Percentiles rank a stretch among this genome's conserved stretches.
Evolutionary conservation across 352 stramenopile genomes (phyloP).

Genomic region (Phytophthora sp.): DNA sequence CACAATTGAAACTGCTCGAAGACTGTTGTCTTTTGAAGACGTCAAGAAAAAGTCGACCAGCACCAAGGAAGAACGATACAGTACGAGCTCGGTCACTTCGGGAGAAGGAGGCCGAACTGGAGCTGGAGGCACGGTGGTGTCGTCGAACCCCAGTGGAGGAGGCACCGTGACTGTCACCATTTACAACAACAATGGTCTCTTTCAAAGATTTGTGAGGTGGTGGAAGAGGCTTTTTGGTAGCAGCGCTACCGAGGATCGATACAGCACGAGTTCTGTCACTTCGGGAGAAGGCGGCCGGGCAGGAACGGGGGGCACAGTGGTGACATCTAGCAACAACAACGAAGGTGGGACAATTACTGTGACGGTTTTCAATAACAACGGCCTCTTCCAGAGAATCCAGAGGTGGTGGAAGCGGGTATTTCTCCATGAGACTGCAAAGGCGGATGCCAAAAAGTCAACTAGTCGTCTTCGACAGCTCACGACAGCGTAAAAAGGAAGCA

Average conservation of each 20-base stretch:
- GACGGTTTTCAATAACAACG: constrained; percentile 20
- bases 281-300: constrained; percentile 12
- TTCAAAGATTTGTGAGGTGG: constrained; percentile 18
- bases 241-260: constrained; percentile 9
- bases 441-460: not conserved
- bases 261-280: not conserved
- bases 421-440: too few relatives aligned
- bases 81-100: not conserved
- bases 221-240: constrained; percentile 2
- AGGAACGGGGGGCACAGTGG: constrained; percentile 5
- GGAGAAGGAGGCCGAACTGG: constrained; percentile 18
- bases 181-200: constrained; percentile 24
- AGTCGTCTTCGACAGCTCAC: not conserved
- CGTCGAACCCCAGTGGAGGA: not conserved
- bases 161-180: constrained; percentile 13
- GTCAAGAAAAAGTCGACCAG: constrained; percentile 1
- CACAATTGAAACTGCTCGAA: not conserved
- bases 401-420: constrained; percentile 12
- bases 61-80: constrained; percentile 15
- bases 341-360: constrained; percentile 20
- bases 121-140: constrained; percentile 9
- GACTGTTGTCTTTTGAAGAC: constrained; percentile 10
- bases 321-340: constrained; percentile 4
- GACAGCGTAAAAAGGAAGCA: not conserved
- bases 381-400: constrained; percentile 13